Evolutionary conservation across 108 stramenopile species (phyloP), one percentile per base, ranked within the genome.

Genomic region (Nannochloropsis granulata): DNA sequence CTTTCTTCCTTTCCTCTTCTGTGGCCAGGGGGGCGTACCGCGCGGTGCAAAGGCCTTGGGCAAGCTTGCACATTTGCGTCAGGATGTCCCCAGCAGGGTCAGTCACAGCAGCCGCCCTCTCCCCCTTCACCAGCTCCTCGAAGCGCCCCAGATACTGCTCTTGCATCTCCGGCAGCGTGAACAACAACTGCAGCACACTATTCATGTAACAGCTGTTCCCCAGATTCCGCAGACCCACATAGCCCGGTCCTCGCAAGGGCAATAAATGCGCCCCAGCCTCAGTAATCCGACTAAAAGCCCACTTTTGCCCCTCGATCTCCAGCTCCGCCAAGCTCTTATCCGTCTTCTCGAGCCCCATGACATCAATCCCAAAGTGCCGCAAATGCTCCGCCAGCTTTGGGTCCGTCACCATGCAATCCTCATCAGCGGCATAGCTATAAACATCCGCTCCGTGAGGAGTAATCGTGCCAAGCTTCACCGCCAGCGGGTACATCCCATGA

Each of bases 121-220:
- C 13, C 14, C 19, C 19, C 26, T 23, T 12, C 43, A 84, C 83
- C 43, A 79, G 44, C 14, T 43, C 78, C 19, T 12, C 9, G 81
- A 21, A 13, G 12, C 43, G 79, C 0, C 78, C 78, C 44, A 80
- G 24, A 87, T 96, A 98, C 16, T 94, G 91, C 23, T 85, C 83
- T 8, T 89, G 87, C n/a, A 97, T 81, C 84, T 96, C 96, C 23
- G 95, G 92, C 25, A 97, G 84, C 14, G 86, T 83, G 16, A 93
- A 91, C 23, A 98, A 85, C 79, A 94, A 81, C 92, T 99, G 99
- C 14, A 94, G 88, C 43, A 94, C 94, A 43, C 92, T 92, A 86
- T 96, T 98, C 90, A 97, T 88, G 91, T 99, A 98, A 89, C 99
- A 99, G 1, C 95, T 94, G 87, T 98, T 98, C 0, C 99, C 99